Base-by-base conservation (phyloP, 208 protist species). In the Crithidia expoeki region DNA sequence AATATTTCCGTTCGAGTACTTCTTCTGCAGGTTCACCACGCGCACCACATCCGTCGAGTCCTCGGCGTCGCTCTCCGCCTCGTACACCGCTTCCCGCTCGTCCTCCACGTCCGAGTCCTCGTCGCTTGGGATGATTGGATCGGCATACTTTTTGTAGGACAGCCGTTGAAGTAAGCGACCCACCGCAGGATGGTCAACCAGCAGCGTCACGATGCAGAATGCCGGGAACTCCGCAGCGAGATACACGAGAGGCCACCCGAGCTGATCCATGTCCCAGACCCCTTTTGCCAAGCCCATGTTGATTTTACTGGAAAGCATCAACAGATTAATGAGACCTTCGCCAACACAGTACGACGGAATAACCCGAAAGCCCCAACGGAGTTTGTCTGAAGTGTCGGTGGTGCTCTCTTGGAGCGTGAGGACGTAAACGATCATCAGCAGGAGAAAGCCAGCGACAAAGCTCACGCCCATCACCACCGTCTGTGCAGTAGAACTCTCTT, bases 1-100 rank as follows among this genome's bases (percentile, higher is more conserved):
- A 4, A 88, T 86, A 58, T 86, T 89, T 28, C 81, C 83, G 56
- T 89, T 90, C 7, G 55, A 19, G 77, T 91, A 94, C 62, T 74
- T 69, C 72, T 94, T 91, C 60, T 81, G 66, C 23, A 94, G 74
- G 62, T 83, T 50, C 28, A 68, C 55, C 53, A 95, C 86, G 14
- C 63, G 72, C 16, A 93, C 82, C 34, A 89, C 40, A 64, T 92
- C 84, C n/a, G n/a, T n/a, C n/a, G n/a, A n/a, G 55, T 59, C 36
- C 25, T 14, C 28, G 44, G 14, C 28, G 10, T 49, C 58, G 21
- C 67, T 70, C 32, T 74, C 76, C 17, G 46, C 61, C 58, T 58
- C 36, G 2, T 73, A 63, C 62, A 86, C 85, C n/a, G 16, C 47
- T n/a, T n/a, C n/a, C n/a, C n/a, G n/a, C n/a, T n/a, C n/a, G n/a